Evolutionary conservation across 371 early-diverging fungal species (phyloP), one percentile per base, ranked within the genome.

Genomic region (Mortierella sp.): DNA sequence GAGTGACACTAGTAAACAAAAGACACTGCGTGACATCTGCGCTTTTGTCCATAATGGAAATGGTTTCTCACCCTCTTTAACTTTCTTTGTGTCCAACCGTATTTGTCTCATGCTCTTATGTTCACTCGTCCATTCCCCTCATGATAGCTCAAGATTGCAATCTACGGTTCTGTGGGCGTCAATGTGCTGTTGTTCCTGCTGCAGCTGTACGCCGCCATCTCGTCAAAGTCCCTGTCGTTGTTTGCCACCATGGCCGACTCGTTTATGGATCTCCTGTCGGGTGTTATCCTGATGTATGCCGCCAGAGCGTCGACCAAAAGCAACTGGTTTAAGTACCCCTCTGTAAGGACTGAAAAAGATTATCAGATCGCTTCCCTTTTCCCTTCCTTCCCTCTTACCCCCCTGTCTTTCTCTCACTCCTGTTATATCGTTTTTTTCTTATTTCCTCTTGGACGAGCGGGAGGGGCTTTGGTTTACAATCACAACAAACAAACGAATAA

Each of bases 171-270:
- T 0, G 90, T 96, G 10, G 88, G 87, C 1, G 98, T 94, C 19
- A 98, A 98, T 71, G 88, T 98, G 19, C 73, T 95, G 13, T 88
- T 98, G 50, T 96, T 97, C 76, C 78, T 90, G 13, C 89, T 97
- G 34, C 98, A 98, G 86, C 83, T 97, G 38, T 92, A 92, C 72
- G 98, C 97, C 0, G 97, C 97, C 42, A 89, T 97, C 34, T 90
- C 92, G 2, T 96, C 98, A 1, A 94, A 94, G 28, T 97, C 98
- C 6, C 90, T 98, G 44, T 91, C 97, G 10, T 91, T 98, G 68
- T 96, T 98, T 83, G 97, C 98, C 2, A 97, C 97, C 0, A 97
- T 96, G 96, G 94, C 96, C 16, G 98, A 98, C 88, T 92, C 98
- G 10, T 96, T 97, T 79, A 97, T 98, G 98, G 97, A 97, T 83